phyloP scores from a whole-genome alignment of 2,329 filamentous ascomycete genomes.

The Monosporascus sp. region DNA sequence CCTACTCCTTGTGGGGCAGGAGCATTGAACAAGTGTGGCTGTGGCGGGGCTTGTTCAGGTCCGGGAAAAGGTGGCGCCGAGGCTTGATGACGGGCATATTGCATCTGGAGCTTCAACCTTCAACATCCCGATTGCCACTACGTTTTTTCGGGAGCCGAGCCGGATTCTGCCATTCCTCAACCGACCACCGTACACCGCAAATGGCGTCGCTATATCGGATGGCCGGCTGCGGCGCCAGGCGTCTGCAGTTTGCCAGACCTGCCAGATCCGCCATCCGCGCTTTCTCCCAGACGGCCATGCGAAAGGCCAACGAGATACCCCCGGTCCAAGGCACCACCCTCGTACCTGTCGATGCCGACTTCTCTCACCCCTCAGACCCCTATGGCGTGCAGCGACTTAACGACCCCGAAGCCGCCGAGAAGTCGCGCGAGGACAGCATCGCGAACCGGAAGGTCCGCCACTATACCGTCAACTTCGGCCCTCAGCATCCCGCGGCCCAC shows the following conservation, averaged over 20 bases:
- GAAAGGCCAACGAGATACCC: conserved; percentile 55
- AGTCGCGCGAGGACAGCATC: conserved; percentile 42
- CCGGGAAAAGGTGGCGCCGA: too few relatives aligned
- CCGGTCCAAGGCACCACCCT: conserved; percentile 54
- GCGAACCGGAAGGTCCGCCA: conserved; percentile 82
- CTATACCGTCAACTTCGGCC: conserved; percentile 99
- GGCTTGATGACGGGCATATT: too few relatives aligned
- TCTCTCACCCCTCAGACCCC: conserved; percentile 45
- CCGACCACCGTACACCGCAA: conserved; percentile 27
- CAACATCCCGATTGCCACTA: too few relatives aligned
- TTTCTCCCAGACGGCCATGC: conserved; percentile 60
- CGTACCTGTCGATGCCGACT: conserved; percentile 60
- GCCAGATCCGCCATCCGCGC: conserved; percentile 35
- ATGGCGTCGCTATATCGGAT: conserved; percentile 73
- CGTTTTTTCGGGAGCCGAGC: background rate
- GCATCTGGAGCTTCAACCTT: too few relatives aligned
- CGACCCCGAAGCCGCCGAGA: conserved; percentile 37
- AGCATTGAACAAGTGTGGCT: too few relatives aligned
- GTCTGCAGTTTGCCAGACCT: conserved; percentile 37
- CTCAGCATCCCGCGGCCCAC: conserved; percentile 97
- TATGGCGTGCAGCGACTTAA: conserved; percentile 39
- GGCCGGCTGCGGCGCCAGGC: conserved; percentile 64
- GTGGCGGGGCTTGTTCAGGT: too few relatives aligned
- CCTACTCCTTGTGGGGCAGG: too few relatives aligned
- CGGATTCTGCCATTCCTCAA: conserved; percentile 15